Base-by-base conservation (phyloP, 2,329 filamentous ascomycete species). In the Alternaria brassicae region DNA sequence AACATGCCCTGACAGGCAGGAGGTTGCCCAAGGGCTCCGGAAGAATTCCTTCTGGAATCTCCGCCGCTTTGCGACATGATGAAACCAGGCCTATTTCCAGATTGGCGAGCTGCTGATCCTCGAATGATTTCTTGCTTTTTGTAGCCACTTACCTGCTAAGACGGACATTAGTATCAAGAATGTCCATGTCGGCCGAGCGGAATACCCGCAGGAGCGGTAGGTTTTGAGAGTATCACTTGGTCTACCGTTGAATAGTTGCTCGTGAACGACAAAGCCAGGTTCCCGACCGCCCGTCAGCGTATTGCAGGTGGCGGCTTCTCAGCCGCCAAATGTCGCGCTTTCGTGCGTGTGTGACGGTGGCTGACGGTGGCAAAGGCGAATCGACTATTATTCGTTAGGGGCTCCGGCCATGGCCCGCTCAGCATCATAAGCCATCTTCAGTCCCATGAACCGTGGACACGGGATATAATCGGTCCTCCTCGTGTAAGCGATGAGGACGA, bases 301-400 rank as follows among this genome's bases (percentile, higher is more conserved):
- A 55, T 55, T 10, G 53, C 42, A 40, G 45, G 5, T 13, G 23
- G 17, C 53, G 36, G 42, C 15, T 36, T 25, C n/a, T 34, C 49
- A 40, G 9, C 42, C 42, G 53, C 34, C 30, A 27, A 32, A 30
- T 15, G 42, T 17, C 42, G 32, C 23, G 42, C 53, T 42, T 40
- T 55, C 32, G 42, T 23, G 42, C 17, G 19, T 55, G 19, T n/a
- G 42, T 12, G 15, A 40, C 25, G 15, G 25, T 45, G 44, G 49
- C 49, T 53, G 37, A 47, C 53, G 44, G 42, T 27, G 28, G 27
- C 49, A 37, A 45, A 34, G 54, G 34, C 30, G 17, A 37, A 51
- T n/a, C 39, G 42, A 36, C 56, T 48, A 9, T 25, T 53, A 40
- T 23, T 28, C 44, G 51, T 58, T 55, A 49, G 56, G 6, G 19